Conservation (phyloP, 2,329 filamentous ascomycete genomes). For the Harringtonia aguacate region DNA sequence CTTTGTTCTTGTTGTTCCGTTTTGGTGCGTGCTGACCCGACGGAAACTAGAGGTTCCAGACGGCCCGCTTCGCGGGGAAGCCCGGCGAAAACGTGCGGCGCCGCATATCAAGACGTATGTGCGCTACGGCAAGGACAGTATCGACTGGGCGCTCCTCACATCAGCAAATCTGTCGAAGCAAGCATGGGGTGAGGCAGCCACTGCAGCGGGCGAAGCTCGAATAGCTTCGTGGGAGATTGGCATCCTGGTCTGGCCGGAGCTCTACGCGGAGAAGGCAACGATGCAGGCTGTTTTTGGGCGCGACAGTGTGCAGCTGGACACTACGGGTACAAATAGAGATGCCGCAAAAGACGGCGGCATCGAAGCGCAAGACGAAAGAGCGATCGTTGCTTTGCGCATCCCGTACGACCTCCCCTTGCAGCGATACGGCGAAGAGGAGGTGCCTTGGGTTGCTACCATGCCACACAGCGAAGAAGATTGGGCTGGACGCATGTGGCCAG, state of each 20-base stretch:
- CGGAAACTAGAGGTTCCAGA: constrained; percentile 17
- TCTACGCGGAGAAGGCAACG: constrained; percentile 33
- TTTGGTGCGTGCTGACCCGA: background rate
- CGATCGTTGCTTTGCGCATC: constrained; percentile 58
- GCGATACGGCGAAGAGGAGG: constrained; percentile 50
- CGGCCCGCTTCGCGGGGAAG: constrained; percentile 25
- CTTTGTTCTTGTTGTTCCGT: background rate
- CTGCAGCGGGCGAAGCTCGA: constrained; percentile 48
- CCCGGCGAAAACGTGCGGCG: constrained; percentile 57
- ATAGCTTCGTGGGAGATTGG: constrained; percentile 79
- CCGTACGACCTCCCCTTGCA: constrained; percentile 74
- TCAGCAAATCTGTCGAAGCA: constrained; percentile 90
- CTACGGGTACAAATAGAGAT: no score
- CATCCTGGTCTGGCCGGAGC: constrained; percentile 68
- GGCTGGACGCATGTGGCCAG: constrained; percentile 31
- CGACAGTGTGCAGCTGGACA: constrained; percentile 36
- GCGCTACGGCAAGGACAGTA: constrained; percentile 35
- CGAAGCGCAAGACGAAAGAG: no score
- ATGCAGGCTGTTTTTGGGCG: constrained; percentile 62
- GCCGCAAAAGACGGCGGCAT: no score
- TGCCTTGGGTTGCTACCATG: constrained; percentile 66
- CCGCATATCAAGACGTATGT: constrained; percentile 90
- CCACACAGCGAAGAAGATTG: constrained; percentile 52
- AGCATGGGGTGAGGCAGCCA: constrained; percentile 66
- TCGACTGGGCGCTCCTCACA: constrained; percentile 80